Base-by-base conservation (phyloP, 1,284 basidiomycete genomes). In the Melampsora americana region DNA sequence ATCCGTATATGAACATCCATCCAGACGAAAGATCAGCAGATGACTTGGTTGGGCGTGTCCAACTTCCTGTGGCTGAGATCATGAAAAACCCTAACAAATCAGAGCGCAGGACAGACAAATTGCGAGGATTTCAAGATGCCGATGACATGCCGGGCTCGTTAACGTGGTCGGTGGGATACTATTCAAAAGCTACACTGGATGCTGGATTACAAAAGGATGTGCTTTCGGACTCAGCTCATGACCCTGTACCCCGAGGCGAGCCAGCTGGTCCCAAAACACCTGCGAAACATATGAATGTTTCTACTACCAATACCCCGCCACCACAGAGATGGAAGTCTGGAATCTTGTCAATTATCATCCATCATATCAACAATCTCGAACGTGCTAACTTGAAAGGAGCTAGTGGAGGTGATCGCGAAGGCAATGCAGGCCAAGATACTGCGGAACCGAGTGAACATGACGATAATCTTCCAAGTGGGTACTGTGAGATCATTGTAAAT, bases 41-140 rank as follows among this genome's bases (percentile, higher is more conserved):
- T 80, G 90, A 92, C 82, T 84, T 90, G 30, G 87, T 92, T 30
- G 90, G 91, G 14, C 86, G 88, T 5, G 86, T 91, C 30, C 86
- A 90, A 74, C 84, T 90, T 7, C 85, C 87, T 7, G 85, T 91
- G 23, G 82, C 83, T 32, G 86, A 89, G 30, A 82, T 90, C 46
- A 87, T 87, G 82, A 77, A 83, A 70, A 81, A 84, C 62, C 86
- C 86, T n/a, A 90, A 90, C 81, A 80, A 85, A 68, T 86, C 89
- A 80, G 79, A 84, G 30, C 80, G 85, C 32, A 86, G 89, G 5
- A 84, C 84, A 12, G 90, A 91, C 80, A 81, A 82, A 39, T 83
- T 89, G 59, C 85, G 84, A 82, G 88, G 88, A 56, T 89, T 88
- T 80, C 88, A 89, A 80, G 87, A 89, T 78, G 86, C 87, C 48